These are phyloP conservation scores for Ramalina intermedia DNA, from an alignment of 495 filamentous ascomycete species.

Conservation along the genomic window DNA sequence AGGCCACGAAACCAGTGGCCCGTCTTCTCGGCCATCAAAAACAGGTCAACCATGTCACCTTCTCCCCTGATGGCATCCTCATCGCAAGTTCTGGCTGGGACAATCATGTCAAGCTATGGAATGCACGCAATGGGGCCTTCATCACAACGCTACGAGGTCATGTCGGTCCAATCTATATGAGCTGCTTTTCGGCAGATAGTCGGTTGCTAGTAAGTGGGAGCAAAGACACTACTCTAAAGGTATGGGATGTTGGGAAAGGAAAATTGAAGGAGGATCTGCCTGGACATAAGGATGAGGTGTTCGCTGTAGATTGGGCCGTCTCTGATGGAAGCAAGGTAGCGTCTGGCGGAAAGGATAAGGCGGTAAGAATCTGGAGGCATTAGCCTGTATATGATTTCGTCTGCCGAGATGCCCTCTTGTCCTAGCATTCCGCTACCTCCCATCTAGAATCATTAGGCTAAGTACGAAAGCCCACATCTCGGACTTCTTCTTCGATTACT, in stretches of 20 bases:
- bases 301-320: constrained; percentile 81
- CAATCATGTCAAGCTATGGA: constrained; percentile 85
- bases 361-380: constrained; percentile 71
- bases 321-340: constrained; percentile 64
- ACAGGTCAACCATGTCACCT: constrained; percentile 87
- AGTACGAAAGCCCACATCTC: no score
- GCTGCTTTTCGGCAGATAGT: constrained; percentile 80
- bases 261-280: constrained; percentile 79
- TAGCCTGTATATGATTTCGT: constrained; percentile 11
- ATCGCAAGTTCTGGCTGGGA: constrained; percentile 87
- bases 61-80: constrained; percentile 73
- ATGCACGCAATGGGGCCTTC: constrained; percentile 60
- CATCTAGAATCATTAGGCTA: no score
- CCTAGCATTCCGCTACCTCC: no score
- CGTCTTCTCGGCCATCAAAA: constrained; percentile 88
- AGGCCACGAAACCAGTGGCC: constrained; percentile 69
- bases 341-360: constrained; percentile 89
- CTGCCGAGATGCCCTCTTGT: no score
- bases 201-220: constrained; percentile 67
- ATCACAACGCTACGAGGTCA: constrained; percentile 78
- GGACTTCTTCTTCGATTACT: no score
- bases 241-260: constrained; percentile 77
- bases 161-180: constrained; percentile 85
- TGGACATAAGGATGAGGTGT: constrained; percentile 90
- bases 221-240: constrained; percentile 90